These are phyloP conservation scores for Lentinula novae-zelandiae DNA, from an alignment of 1,284 basidiomycete genomes.

Conservation along the genomic window DNA sequence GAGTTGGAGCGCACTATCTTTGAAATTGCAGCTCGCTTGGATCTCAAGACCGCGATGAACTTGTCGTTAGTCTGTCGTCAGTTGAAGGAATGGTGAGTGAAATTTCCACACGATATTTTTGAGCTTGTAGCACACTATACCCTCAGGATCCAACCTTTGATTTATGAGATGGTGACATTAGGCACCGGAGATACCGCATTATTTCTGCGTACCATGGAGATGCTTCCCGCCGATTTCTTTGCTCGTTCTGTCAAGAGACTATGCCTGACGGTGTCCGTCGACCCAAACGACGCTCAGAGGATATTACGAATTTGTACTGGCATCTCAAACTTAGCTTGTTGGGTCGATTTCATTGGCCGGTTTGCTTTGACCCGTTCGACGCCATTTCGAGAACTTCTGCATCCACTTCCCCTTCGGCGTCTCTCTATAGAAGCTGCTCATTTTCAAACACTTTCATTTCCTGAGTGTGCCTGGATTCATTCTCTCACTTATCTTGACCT, in stretches of 20 bases:
- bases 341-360: constrained; percentile 26
- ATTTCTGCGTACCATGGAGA: constrained; percentile 31
- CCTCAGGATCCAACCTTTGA: constrained; percentile 27
- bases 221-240: constrained; percentile 29
- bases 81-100: constrained; percentile 26
- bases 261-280: constrained; percentile 29
- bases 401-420: constrained; percentile 25
- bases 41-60: constrained; percentile 21
- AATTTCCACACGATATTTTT: no score
- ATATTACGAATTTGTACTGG: constrained; percentile 31
- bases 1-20: constrained; percentile 34
- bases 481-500: constrained; percentile 23
- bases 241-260: constrained; percentile 30
- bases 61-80: constrained; percentile 29
- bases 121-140: no score
- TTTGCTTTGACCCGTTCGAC: constrained; percentile 17
- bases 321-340: constrained; percentile 31
- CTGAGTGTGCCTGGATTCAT: constrained; percentile 11
- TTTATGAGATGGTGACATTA: constrained; percentile 32
- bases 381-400: constrained; percentile 20
- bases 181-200: constrained; percentile 26
- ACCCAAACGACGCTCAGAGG: constrained; percentile 21
- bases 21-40: constrained; percentile 22
- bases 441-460: constrained; percentile 18
- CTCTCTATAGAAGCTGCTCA: constrained; percentile 32